Base-by-base conservation (phyloP, 2,329 filamentous ascomycete species). In the Talaromyces funiculosus region DNA sequence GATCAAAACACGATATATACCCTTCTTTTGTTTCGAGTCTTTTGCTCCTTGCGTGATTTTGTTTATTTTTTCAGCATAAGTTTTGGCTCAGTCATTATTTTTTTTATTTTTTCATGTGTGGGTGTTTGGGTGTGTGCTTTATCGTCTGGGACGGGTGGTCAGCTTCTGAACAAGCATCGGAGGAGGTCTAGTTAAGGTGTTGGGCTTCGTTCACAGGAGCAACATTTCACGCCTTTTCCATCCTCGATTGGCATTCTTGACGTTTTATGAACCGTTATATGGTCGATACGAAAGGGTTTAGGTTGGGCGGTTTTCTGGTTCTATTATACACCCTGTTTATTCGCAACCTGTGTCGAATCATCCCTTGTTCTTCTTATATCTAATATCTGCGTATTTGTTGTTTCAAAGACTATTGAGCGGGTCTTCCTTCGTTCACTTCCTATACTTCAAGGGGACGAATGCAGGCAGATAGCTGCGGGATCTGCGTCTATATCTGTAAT, bases 1-100 rank as follows among this genome's bases (percentile, higher is more conserved):
- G 43, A 59, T 59, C 33, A 42, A 59, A n/a, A 53, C 57, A 53
- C 45, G 57, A 59, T 59, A 59, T 59, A 59, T 59, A 59, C 57
- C 57, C 57, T 59, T 53, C 47, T 51, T 35, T 58, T 53, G 8
- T 58, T n/a, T 33, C 16, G 9, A 37, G 10, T 37, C 14, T 6
- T 35, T 57, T 47, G 20, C 8, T 49, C 9, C 35, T 35, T 51
- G n/a, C 47, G 47, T 16, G 47, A 20, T n/a, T 14, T 22, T 14
- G 8, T 31, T n/a, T 29, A 6, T 49, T 16, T 37, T 20, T 35
- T 29, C 20, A 49, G 55, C 55, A 26, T 57, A 22, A 47, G 14
- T 49, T 29, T 18, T 31, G 14, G 16, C 16, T 49, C 24, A n/a
- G 24, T 31, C 14, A 31, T n/a, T n/a, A n/a, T n/a, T n/a, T n/a